Percentiles rank a stretch among this genome's conserved stretches.
Evolutionary conservation across 2,329 filamentous ascomycete species (phyloP).

Genomic region (Raffaelea ambrosiae): DNA sequence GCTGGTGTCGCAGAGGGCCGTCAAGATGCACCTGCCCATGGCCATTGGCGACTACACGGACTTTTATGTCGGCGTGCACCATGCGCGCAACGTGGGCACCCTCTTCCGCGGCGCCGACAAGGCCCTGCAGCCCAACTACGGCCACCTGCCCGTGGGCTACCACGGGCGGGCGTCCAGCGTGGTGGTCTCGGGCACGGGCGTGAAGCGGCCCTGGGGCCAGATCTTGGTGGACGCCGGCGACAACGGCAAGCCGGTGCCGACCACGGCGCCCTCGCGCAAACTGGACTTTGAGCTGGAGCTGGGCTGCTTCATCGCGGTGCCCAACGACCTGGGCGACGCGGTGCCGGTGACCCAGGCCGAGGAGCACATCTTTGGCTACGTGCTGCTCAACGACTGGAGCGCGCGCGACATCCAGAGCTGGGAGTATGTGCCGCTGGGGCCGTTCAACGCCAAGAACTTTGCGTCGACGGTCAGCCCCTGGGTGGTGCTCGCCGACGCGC

Average conservation of each 20-base stretch:
- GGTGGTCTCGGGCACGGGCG: slow-evolving; percentile 63
- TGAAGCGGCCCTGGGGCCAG: slow-evolving; percentile 68
- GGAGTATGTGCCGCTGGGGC: slow-evolving; percentile 77
- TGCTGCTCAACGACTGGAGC: slow-evolving; percentile 83
- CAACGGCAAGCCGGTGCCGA: slow-evolving; percentile 48
- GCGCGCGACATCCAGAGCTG: slow-evolving; percentile 74
- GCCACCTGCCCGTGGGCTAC: slow-evolving; percentile 72
- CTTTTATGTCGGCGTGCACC: slow-evolving; percentile 74
- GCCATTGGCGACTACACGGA: slow-evolving; percentile 77
- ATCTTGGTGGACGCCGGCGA: slow-evolving; percentile 57
- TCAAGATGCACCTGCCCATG: slow-evolving; percentile 65
- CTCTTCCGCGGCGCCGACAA: slow-evolving; percentile 56
- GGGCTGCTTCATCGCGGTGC: slow-evolving; percentile 61
- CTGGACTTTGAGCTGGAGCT: slow-evolving; percentile 77
- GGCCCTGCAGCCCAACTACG: slow-evolving; percentile 74
- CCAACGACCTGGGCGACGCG: slow-evolving; percentile 55
- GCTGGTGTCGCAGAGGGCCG: slow-evolving; percentile 49
- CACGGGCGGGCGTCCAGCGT: slow-evolving; percentile 71
- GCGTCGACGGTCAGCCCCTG: slow-evolving; percentile 69
- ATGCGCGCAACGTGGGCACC: slow-evolving; percentile 59
- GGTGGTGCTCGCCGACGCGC: slow-evolving; percentile 68
- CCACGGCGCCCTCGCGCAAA: slow-evolving; percentile 53
- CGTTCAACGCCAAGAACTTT: slow-evolving; percentile 81
- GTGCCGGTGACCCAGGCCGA: slow-evolving; percentile 57
- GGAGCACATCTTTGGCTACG: slow-evolving; percentile 67